A percentile compares a stretch with the other conserved stretches of the same genome.
Conservation (phyloP, 352 stramenopile species). For the Blastocystis hominis region DNA sequence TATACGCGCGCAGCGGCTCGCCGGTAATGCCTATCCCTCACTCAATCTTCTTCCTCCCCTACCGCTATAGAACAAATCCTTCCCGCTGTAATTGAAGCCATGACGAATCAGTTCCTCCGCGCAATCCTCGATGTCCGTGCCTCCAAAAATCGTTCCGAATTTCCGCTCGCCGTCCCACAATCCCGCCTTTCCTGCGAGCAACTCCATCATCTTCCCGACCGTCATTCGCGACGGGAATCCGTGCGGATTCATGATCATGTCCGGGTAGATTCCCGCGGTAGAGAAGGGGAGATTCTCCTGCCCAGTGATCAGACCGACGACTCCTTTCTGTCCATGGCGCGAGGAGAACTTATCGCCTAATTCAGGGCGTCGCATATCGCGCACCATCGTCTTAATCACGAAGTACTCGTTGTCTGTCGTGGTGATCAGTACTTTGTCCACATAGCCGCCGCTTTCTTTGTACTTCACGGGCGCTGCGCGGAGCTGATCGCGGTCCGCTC, state of each 20-base stretch:
- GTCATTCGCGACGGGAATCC: constrained; percentile 99
- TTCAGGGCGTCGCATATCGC: constrained; percentile 83
- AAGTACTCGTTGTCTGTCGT: constrained; percentile 93
- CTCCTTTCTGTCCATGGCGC: constrained; percentile 97
- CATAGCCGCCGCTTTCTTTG: constrained; percentile 83
- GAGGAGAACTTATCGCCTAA: constrained; percentile 99
- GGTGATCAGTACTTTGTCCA: constrained; percentile 96
- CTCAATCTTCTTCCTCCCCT: neutral
- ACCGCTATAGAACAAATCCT: constrained; percentile 81
- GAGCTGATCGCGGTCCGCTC: neutral
- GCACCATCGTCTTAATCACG: constrained; percentile 85
- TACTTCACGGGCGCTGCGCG: constrained; percentile 79
- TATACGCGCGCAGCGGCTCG: constrained; percentile 92
- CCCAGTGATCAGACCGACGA: constrained; percentile 86
- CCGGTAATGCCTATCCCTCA: constrained; percentile 74
- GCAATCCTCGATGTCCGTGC: constrained; percentile 72
- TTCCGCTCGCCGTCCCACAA: constrained; percentile 86
- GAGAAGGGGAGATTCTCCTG: constrained; percentile 98
- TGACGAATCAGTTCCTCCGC: constrained; percentile 84
- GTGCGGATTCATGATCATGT: constrained; percentile 99
- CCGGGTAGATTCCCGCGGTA: constrained; percentile 88
- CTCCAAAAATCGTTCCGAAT: constrained; percentile 96
- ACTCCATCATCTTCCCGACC: constrained; percentile 96
- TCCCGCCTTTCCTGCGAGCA: constrained; percentile 92
- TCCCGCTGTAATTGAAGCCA: constrained; percentile 96